Conservation (phyloP, 208 protist genomes). For the Novymonas esmeraldas region DNA sequence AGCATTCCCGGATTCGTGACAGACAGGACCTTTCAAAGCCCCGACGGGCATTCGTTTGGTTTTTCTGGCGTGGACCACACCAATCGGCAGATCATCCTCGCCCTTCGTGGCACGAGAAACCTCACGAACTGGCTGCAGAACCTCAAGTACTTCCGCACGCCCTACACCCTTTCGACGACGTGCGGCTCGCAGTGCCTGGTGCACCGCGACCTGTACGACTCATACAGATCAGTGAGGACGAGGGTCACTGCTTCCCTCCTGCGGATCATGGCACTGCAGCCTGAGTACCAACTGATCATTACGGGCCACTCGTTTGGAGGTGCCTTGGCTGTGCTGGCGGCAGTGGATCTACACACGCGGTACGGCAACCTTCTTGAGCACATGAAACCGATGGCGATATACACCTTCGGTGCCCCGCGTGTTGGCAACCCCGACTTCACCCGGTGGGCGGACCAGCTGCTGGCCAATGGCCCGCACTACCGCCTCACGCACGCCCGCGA, state of each 20-base stretch:
- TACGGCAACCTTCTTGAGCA: background rate
- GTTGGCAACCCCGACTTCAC: conserved; percentile 53
- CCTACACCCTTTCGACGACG: conserved; percentile 23
- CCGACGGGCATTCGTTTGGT: background rate
- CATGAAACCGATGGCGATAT: conserved; percentile 23
- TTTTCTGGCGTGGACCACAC: conserved; percentile 4
- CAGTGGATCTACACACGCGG: conserved; percentile 28
- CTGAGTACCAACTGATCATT: conserved; percentile 29
- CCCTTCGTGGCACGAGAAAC: conserved; percentile 41
- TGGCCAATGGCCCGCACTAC: conserved; percentile 30
- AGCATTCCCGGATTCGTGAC: conserved; percentile 12
- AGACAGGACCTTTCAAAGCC: background rate
- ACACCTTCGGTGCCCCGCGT: conserved; percentile 57
- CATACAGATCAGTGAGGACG: conserved; percentile 29
- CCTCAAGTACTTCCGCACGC: conserved; percentile 12
- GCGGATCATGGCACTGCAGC: conserved; percentile 14
- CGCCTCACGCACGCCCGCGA: conserved; percentile 39
- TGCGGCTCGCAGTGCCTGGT: conserved; percentile 33
- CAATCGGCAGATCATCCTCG: conserved; percentile 25
- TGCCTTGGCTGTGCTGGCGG: conserved; percentile 41
- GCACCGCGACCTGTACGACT: conserved; percentile 39
- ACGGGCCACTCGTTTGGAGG: conserved; percentile 65
- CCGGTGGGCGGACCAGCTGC: conserved; percentile 26
- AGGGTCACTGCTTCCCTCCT: conserved; percentile 11
- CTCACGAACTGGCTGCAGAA: conserved; percentile 46